Evolutionary conservation across 352 stramenopile species (phyloP), one percentile per base, ranked within the genome.

Genomic region (Blastocystis sp.): DNA sequence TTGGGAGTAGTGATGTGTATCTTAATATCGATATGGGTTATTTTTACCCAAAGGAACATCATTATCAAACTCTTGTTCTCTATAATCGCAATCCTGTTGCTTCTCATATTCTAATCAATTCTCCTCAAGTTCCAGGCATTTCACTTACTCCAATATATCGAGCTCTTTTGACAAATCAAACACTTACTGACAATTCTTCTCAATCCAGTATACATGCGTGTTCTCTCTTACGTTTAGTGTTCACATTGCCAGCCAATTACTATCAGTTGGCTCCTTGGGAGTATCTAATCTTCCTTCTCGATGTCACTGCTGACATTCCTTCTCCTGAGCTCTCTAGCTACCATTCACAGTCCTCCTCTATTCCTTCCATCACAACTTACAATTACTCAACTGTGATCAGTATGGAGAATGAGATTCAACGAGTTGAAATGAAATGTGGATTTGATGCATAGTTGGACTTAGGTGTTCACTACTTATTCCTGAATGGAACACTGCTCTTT

Each of bases 41-140:
- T 43, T 35, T 83, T 12, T 56, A 83, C 32, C 71, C 71, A 5
- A 37, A 37, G 11, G 71, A 83, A 29, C 71, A 83, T 43, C 71
- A 39, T 49, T 83, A 83, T 56, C 71, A 83, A 56, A 83, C 71
- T 11, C 21, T 83, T 12, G 71, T 83, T 9, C 71, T 83, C 21
- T 83, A 83, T 32, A 83, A 83, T 32, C 49, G 71, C n/a, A 83
- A 83, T 29, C 71, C 71, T 11, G 71, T 83, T 43, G 39, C 42
- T 42, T 37, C 58, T 16, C 16, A 11, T 19, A 42, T 59, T 56
- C 37, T 37, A 16, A 39, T 83, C 14, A 52, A 59, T 56, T 83
- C 71, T 32, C 29, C 71, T 11, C 42, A 9, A 12, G 43, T 83
- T 16, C 46, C 71, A 42, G 24, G 58, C 9, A 49, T 83, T 1